Conservation (phyloP, 176 grass and related monocot species). For the Chrysopogon serrulatus region DNA sequence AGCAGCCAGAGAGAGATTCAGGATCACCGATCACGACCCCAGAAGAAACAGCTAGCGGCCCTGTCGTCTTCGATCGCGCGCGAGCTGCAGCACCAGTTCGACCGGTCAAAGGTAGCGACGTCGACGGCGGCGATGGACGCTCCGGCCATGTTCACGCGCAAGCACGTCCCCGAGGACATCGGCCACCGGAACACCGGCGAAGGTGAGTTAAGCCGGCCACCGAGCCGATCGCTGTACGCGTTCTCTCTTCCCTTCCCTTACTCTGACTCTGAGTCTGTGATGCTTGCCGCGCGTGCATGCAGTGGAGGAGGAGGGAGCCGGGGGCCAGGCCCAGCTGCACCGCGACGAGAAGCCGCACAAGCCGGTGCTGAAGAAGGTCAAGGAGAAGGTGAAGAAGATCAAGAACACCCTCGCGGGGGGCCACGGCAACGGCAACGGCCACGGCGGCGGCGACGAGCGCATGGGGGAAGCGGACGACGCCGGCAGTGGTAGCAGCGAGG, state of each 20-base stretch:
- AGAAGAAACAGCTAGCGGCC: background rate
- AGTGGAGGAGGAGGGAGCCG: slow-evolving; percentile 25
- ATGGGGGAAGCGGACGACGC: background rate
- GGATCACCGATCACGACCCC: background rate
- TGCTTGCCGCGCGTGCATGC: background rate
- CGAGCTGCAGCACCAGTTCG: background rate
- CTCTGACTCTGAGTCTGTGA: background rate
- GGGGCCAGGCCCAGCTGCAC: slow-evolving; percentile 44
- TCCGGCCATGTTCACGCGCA: slow-evolving; percentile 25
- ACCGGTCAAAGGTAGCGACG: background rate
- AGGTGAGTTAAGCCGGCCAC: slow-evolving; percentile 15
- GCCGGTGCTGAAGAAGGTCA: slow-evolving; percentile 70
- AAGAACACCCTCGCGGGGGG: slow-evolving; percentile 61
- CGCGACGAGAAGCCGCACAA: slow-evolving; percentile 58
- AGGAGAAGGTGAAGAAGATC: slow-evolving; percentile 90
- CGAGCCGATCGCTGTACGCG: background rate
- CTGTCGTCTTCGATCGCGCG: background rate
- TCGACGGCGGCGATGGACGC: slow-evolving; percentile 39
- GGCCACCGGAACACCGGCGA: slow-evolving; percentile 15
- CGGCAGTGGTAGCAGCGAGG: background rate
- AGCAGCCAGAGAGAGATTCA: background rate
- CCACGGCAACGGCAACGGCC: background rate
- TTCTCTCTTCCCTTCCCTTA: background rate
- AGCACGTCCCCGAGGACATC: slow-evolving; percentile 45
- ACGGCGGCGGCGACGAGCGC: background rate